Percentiles rank a stretch among this genome's conserved stretches.
Conservation (phyloP, 2,329 filamentous ascomycete species). For the Pseudogymnoascus sp. region DNA sequence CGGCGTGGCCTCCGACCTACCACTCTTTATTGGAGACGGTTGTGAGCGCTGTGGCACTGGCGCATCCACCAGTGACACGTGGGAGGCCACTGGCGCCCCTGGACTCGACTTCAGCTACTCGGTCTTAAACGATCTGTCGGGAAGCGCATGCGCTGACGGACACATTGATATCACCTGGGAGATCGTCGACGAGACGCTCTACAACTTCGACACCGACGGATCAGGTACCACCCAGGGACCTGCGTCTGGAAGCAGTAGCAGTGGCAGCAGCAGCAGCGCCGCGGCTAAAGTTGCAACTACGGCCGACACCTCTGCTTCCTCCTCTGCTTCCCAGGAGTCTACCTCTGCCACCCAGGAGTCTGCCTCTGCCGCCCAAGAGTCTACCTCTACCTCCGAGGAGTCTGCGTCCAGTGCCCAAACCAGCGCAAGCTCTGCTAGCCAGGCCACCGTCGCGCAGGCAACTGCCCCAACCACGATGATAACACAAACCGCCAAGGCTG, state of each 20-base stretch:
- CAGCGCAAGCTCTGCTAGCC: not conserved
- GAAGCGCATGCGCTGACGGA: not conserved
- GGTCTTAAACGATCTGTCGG: not conserved
- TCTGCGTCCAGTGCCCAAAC: not conserved
- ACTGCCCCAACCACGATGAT: not conserved
- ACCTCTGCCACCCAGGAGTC: not conserved
- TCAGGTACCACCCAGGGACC: not conserved
- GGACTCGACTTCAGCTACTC: slow-evolving; percentile 5
- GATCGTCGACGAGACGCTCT: not conserved
- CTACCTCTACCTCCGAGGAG: not conserved
- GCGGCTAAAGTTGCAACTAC: not conserved
- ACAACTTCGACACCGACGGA: slow-evolving; percentile 1
- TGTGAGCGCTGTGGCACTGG: not conserved
- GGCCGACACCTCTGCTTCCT: not conserved
- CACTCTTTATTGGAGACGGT: not conserved
- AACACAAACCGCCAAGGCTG: not conserved
- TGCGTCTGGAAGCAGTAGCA: not conserved
- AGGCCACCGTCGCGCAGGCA: not conserved
- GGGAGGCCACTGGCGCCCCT: not conserved
- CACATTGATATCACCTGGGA: slow-evolving; percentile 1
- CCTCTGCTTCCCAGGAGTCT: not conserved
- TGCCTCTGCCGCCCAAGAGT: not conserved
- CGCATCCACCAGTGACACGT: not conserved
- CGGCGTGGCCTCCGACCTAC: not conserved
- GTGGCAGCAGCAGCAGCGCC: not conserved